Evolutionary conservation across 2,329 filamentous ascomycete genomes (phyloP).

Genomic region (Colletotrichum simmondsii): DNA sequence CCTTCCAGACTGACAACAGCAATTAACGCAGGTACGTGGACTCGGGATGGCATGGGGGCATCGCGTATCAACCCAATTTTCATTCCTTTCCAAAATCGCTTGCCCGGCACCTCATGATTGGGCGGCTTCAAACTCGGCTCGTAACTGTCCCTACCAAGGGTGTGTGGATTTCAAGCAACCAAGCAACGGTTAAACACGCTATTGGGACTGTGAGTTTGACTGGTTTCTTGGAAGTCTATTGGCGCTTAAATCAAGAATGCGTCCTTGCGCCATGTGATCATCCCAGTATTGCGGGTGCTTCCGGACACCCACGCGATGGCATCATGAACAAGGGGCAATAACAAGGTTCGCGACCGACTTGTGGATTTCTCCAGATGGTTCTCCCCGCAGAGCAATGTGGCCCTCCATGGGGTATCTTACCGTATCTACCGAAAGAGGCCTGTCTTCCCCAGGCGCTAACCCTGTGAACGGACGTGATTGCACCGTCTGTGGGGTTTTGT

Average conservation of each 20-base stretch:
- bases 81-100: background rate
- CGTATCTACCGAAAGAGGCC: background rate
- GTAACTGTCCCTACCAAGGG: background rate
- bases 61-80: background rate
- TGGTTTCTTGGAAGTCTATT: background rate
- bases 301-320: background rate
- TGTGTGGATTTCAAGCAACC: background rate
- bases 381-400: conserved; percentile 1
- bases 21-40: background rate
- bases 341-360: background rate
- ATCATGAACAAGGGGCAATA: background rate
- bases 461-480: conserved; percentile 14
- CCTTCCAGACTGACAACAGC: background rate
- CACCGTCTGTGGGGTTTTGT: conserved; percentile 7
- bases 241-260: background rate
- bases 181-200: background rate
- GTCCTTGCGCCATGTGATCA: background rate
- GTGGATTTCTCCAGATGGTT: background rate
- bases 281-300: background rate
- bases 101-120: background rate
- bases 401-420: background rate
- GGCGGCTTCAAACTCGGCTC: background rate
- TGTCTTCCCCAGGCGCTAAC: conserved; percentile 17
- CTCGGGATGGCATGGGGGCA: background rate
- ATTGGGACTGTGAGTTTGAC: background rate